Evolutionary conservation across 2,329 filamentous ascomycete genomes (phyloP), one percentile per base, ranked within the genome.

Genomic region (Balansia obtecta): DNA sequence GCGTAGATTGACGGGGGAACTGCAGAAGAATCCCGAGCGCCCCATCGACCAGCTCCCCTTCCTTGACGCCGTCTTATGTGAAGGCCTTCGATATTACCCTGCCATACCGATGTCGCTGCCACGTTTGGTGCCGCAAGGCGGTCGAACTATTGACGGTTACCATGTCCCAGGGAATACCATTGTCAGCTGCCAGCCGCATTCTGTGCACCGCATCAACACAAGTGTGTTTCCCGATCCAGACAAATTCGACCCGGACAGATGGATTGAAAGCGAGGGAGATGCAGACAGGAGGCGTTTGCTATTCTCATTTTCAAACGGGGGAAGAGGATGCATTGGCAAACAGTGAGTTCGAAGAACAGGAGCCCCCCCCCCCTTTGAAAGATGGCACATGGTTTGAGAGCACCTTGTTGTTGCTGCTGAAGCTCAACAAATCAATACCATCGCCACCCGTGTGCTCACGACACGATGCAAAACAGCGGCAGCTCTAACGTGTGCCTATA

Each of bases 151-250:
- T 48, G 76, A 80, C 53, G 77, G 74, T 1, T 73, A 72, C 55
- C 71, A 68, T 50, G 53, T 83, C 15, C 79, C 80, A 0, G 70
- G 63, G 39, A 67, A 69, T 5, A 76, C 77, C 0, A 71, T 80
- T 40, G 79, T 82, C 47, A 81, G 79, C 60, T 75, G 74, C 54
- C 80, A 83, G 63, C 74, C 80, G 1, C 79, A 74, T 58, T 82
- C 79, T 11, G 69, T 81, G 34, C 77, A 83, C 55, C 73, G 75
- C 18, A 68, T 80, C 50, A 76, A 83, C 55, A 63, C 68, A 11
- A 74, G 82, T 50, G 83, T 88, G 1, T 97, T 94, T 62, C 81
- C 84, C 1, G 76, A 89, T 42, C 85, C 89, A 0, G 85, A 95
- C 53, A 68, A 65, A 6, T 96, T 90, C 61, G 74, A 83, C 47